A percentile compares a stretch with the other conserved stretches of the same genome.
Evolutionary conservation across 2,329 filamentous ascomycete genomes (phyloP).

Genomic region (Parascedosporium putredinis): DNA sequence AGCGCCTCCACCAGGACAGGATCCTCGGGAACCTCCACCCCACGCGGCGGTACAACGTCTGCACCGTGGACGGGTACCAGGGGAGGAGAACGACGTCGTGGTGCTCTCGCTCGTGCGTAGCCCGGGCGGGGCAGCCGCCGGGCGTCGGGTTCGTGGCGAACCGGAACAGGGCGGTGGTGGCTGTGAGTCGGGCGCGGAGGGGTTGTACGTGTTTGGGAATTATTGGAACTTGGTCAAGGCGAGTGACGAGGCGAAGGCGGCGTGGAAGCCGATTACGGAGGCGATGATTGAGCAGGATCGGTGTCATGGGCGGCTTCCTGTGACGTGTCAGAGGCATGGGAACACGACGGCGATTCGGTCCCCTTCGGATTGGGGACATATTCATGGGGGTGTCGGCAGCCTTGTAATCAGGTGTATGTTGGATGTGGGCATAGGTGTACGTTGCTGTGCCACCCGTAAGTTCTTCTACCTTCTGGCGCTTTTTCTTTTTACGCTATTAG

Average conservation of each 20-base stretch:
- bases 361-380: constrained; percentile 38
- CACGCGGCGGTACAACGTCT: constrained; percentile 43
- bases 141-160: constrained; percentile 65
- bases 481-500: neutral
- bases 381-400: constrained; percentile 11
- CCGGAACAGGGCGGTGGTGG: constrained; percentile 46
- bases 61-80: constrained; percentile 82
- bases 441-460: constrained; percentile 8
- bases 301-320: constrained; percentile 50
- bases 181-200: constrained; percentile 58
- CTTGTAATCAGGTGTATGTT: constrained; percentile 1
- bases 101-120: constrained; percentile 73
- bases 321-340: constrained; percentile 53
- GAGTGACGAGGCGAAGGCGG: constrained; percentile 24
- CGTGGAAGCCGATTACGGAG: constrained; percentile 22
- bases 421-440: constrained; percentile 9
- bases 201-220: constrained; percentile 83
- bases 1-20: constrained; percentile 27
- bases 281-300: constrained; percentile 15
- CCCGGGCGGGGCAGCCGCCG: constrained; percentile 30
- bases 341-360: constrained; percentile 39
- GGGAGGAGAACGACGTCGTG: constrained; percentile 84
- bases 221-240: constrained; percentile 40
- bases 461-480: neutral
- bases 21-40: constrained; percentile 17